A percentile compares a stretch with the other conserved stretches of the same genome.
These are phyloP conservation scores for Penicillium griseofulvum DNA, from an alignment of 2,329 filamentous ascomycete genomes.

Conservation along the genomic window DNA sequence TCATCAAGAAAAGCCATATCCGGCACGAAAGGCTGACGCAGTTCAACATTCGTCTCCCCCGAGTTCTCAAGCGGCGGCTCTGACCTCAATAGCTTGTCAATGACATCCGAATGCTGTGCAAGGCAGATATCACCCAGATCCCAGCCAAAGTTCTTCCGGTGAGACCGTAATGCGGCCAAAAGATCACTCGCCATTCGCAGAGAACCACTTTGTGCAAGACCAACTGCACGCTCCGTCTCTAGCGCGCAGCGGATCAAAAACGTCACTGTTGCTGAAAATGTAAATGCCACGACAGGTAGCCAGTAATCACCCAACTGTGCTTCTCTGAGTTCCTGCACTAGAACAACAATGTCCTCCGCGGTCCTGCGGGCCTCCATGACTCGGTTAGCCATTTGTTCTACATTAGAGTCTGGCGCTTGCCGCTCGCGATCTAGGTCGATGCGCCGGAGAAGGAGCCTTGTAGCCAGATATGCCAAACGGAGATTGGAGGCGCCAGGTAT, in stretches of 20 bases:
- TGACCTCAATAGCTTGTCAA: conserved; percentile 42
- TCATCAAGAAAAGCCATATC: conserved; percentile 12
- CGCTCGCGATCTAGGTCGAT: conserved; percentile 46
- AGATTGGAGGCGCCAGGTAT: conserved; percentile 52
- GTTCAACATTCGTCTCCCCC: background rate
- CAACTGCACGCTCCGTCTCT: conserved; percentile 27
- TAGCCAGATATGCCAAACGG: conserved; percentile 51
- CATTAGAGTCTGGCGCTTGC: conserved; percentile 21
- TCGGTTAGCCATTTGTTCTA: conserved; percentile 24
- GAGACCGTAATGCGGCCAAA: conserved; percentile 39
- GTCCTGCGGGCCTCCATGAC: conserved; percentile 44
- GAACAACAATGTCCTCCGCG: conserved; percentile 51
- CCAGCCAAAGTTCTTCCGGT: conserved; percentile 46
- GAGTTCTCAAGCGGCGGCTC: background rate
- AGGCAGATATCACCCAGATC: conserved; percentile 54
- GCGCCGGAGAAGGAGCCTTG: conserved; percentile 49
- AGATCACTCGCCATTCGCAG: conserved; percentile 47
- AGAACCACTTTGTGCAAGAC: conserved; percentile 30
- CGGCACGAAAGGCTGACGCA: conserved; percentile 2
- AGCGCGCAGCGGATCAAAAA: conserved; percentile 52
- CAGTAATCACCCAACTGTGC: conserved; percentile 51
- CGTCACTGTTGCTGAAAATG: conserved; percentile 51
- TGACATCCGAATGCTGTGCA: conserved; percentile 48
- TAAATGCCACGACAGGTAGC: conserved; percentile 50
- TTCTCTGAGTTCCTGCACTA: conserved; percentile 48